These are phyloP conservation scores for Candolleomyces efflorescens DNA, from an alignment of 768 basidiomycete species.

Conservation along the genomic window DNA sequence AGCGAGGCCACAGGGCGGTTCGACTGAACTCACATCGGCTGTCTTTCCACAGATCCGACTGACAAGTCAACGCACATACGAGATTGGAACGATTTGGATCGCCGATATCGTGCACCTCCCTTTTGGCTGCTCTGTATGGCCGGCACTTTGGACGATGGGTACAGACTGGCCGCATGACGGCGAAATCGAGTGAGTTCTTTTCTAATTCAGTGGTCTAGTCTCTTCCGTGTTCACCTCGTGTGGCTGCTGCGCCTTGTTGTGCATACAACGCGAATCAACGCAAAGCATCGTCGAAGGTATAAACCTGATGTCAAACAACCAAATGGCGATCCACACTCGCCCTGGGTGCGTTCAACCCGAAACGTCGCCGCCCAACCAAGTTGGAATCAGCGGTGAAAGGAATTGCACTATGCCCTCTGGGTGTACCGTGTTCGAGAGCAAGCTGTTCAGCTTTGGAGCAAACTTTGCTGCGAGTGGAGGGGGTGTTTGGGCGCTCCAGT, in stretches of 20 bases:
- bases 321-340: constrained; percentile 52
- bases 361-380: constrained; percentile 19
- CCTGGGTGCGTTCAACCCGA: constrained; percentile 31
- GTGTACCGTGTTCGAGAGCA: constrained; percentile 41
- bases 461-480: constrained; percentile 49
- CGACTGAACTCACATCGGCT: background rate
- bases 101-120: constrained; percentile 44
- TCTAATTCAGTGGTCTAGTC: background rate
- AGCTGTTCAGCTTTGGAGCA: constrained; percentile 41
- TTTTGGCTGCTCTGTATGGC: constrained; percentile 54
- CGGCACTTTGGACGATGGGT: constrained; percentile 43
- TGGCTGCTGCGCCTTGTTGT: background rate
- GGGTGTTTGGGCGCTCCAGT: constrained; percentile 61
- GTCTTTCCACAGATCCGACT: constrained; percentile 33
- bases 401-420: constrained; percentile 32
- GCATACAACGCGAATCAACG: background rate
- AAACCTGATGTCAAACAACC: constrained; percentile 46
- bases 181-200: constrained; percentile 32
- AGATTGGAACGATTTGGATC: constrained; percentile 37
- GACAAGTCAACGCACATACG: constrained; percentile 36
- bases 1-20: background rate
- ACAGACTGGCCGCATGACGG: constrained; percentile 39
- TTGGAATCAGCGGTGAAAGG: constrained; percentile 21
- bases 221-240: background rate
- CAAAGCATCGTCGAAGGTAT: constrained; percentile 53